Evolutionary conservation across 139 green algal genomes (phyloP), one percentile per base, ranked within the genome.

Genomic region (Chlamydomonas sp.): DNA sequence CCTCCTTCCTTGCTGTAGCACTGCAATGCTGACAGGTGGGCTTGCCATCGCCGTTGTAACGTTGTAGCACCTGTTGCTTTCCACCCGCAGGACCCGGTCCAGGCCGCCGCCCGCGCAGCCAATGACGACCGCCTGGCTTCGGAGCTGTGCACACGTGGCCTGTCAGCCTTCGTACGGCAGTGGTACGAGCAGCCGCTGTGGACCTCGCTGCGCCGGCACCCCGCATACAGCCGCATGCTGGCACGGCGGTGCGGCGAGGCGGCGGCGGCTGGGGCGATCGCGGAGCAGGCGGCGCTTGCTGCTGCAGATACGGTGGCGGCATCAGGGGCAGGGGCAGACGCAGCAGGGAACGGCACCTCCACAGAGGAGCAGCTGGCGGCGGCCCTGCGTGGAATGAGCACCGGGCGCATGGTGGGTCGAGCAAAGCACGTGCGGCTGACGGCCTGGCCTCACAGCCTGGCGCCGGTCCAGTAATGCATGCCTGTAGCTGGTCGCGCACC

Each of bases 161-260:
- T 93, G 68, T 16, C 77, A 1, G 8, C 74, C 1, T 98, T 98
- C 74, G 68, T 97, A 75, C 57, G 85, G 0, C n/a, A 68, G 17
- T 98, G 96, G 96, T 98, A 98, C 79, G 16, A 88, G 82, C 75
- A 85, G 78, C 89, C 92, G 4, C 87, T 98, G 85, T 98, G 96
- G 95, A 60, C 57, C 0, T 79, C 66, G 1, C 90, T 98, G 57
- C 75, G 91, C 0, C 49, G 62, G 57, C 92, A 94, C 76, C 90
- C 91, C 2, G 80, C 87, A 77, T 96, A 95, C 77, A 17, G 5
- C 1, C 77, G 64, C 49, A 71, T 95, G 83, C 49, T 95, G 86
- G 62, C 66, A 63, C 67, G 77, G 60, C 63, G 90, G 1, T 12
- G 5, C 61, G 17, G 0, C 20, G 64, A 67, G 2, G 64, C 69